A percentile compares a stretch with the other conserved stretches of the same genome.
These are phyloP conservation scores for Diaporthe ampelina DNA, from an alignment of 2,329 filamentous ascomycete genomes.

Conservation along the genomic window DNA sequence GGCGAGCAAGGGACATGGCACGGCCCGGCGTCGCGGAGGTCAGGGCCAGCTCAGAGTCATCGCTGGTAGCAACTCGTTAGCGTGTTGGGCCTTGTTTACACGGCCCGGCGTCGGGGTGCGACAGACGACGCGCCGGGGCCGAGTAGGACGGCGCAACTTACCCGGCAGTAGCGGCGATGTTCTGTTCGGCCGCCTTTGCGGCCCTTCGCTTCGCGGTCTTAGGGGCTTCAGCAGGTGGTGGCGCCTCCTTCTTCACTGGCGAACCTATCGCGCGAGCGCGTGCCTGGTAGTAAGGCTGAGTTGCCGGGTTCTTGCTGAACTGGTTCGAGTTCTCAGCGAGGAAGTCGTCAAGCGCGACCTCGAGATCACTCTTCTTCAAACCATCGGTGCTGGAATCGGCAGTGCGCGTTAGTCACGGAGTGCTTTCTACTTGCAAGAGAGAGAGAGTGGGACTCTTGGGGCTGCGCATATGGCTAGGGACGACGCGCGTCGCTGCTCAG, in stretches of 20 bases:
- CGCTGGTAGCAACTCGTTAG: constrained; percentile 44
- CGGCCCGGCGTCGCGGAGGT: constrained; percentile 65
- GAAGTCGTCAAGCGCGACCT: constrained; percentile 79
- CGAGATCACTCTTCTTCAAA: constrained; percentile 84
- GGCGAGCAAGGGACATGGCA: constrained; percentile 67
- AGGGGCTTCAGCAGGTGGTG: constrained; percentile 55
- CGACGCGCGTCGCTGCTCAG: not conserved
- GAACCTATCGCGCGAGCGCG: constrained; percentile 72
- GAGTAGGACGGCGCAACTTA: constrained; percentile 50
- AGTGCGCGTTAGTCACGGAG: constrained; percentile 42
- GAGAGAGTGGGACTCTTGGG: not conserved
- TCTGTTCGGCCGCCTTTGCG: constrained; percentile 61
- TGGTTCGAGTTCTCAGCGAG: constrained; percentile 77
- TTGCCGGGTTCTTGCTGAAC: constrained; percentile 73
- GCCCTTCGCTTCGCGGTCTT: constrained; percentile 62
- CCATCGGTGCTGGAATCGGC: constrained; percentile 70
- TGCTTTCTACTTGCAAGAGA: too few species aligned
- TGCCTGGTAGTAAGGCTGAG: constrained; percentile 82
- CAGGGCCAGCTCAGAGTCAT: constrained; percentile 58
- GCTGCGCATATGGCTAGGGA: not conserved
- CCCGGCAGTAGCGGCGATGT: constrained; percentile 54
- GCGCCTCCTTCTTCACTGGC: constrained; percentile 70
- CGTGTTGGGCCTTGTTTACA: constrained; percentile 28
- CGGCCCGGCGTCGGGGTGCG: not conserved
- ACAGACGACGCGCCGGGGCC: constrained; percentile 25